Base-by-base conservation (phyloP, 805 yeast genomes). In the Peterozyma xylosa region DNA sequence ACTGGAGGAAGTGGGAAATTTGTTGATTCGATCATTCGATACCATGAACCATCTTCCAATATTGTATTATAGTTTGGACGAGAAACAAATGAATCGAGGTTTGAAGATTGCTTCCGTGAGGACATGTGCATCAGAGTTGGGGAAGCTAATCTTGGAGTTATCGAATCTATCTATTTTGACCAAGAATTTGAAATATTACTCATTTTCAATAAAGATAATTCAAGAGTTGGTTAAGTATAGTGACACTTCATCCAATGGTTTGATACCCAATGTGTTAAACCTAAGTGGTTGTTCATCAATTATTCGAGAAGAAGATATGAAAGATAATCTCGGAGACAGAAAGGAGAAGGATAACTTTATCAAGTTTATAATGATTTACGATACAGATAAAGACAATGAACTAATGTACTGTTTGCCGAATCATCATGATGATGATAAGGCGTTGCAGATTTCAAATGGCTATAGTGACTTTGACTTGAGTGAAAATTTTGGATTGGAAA, bases 21-120 rank as follows among this genome's bases (percentile, higher is more conserved):
- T 76, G 42, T 55, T 76, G 32, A 51, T 78, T 51, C 73, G 75
- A 17, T 71, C 81, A 0, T 78, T 76, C 51, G 83, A 78, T 49
- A 76, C 83, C 0, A 81, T 81, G 13, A 76, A 76, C 49, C 62
- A 73, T 37, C 63, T 78, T 61, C 84, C 84, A 3, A 45, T 72
- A 9, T 50, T 73, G 16, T 66, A 62, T 43, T 76, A 64, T 50
- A 58, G 63, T 11, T 74, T 79, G 72, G 56, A 59, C 27, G 59
- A 58, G 68, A 48, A 39, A 13, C 46, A 46, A 30, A 2, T 21
- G 16, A 17, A 37, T 38, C 42, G 52, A 45, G 15, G 34, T 50
- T 21, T 21, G 7, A 44, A 55, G 11, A 63, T 65, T 44, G 67
- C 76, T 0, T 58, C 68, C 13, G 58, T 50, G 43, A 48, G 52